Conservation (phyloP, 2,329 filamentous ascomycete species). For the Monilinia polystroma region DNA sequence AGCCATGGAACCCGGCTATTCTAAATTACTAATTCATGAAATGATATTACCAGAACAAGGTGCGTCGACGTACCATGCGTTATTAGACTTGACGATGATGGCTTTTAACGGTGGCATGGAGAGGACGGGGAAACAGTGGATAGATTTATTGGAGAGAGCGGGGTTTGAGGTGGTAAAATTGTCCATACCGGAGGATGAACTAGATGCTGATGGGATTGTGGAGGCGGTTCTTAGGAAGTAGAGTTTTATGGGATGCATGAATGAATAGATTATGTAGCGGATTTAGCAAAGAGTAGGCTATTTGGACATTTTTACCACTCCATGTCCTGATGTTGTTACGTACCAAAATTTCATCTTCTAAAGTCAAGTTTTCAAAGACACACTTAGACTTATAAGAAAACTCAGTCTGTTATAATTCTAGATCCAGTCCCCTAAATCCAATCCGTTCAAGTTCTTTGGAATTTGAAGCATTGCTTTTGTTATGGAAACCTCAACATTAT, state of each 20-base stretch:
- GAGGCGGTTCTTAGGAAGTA: background rate
- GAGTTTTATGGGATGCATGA: background rate
- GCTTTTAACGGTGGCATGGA: background rate
- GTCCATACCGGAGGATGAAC: background rate
- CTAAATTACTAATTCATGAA: background rate
- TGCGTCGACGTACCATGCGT: background rate
- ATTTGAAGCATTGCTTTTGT: background rate
- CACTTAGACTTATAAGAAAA: background rate
- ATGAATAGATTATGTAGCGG: background rate
- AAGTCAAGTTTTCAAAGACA: background rate
- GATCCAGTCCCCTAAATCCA: background rate
- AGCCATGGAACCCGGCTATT: background rate
- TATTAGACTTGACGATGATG: slow-evolving; percentile 1
- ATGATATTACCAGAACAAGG: background rate
- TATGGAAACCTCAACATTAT: background rate
- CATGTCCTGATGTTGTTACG: background rate
- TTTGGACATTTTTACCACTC: background rate
- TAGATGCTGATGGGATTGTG: background rate
- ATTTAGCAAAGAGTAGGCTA: background rate
- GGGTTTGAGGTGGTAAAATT: background rate
- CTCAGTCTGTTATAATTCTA: background rate
- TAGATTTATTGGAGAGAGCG: background rate
- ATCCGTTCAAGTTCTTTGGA: background rate
- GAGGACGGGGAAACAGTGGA: background rate
- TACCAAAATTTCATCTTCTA: background rate